phyloP scores from a whole-genome alignment of 1,139 yeast species.

The Meyerozyma sp. region DNA sequence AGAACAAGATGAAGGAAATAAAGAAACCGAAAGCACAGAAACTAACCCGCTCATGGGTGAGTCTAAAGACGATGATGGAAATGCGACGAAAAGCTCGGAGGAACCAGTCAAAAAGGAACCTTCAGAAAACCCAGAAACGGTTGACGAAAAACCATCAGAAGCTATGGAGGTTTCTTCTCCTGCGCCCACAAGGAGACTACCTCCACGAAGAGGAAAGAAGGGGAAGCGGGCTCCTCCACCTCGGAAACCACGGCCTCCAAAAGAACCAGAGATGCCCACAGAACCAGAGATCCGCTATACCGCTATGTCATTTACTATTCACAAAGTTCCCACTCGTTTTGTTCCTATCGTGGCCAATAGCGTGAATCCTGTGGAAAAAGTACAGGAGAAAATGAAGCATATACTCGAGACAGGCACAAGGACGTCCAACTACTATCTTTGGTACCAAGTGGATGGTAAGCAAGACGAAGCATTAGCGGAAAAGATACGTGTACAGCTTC shows the following conservation, averaged over 20 bases:
- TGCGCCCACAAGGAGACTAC: constrained; percentile 14
- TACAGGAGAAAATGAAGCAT: constrained; percentile 55
- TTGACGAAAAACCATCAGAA: constrained; percentile 3
- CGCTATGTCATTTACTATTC: constrained; percentile 59
- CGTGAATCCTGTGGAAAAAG: constrained; percentile 52
- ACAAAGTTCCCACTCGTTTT: constrained; percentile 60
- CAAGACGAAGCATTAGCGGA: constrained; percentile 60
- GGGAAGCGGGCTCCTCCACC: constrained; percentile 17
- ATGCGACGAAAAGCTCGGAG: not conserved
- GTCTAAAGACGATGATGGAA: constrained; percentile 4
- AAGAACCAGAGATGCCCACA: constrained; percentile 21
- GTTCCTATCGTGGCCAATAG: constrained; percentile 69
- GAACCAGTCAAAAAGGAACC: constrained; percentile 1
- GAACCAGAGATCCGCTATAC: constrained; percentile 47
- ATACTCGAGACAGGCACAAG: constrained; percentile 59
- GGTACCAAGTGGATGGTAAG: constrained; percentile 83
- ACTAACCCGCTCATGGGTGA: too few relatives aligned
- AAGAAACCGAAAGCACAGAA: too few relatives aligned
- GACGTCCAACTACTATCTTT: constrained; percentile 57
- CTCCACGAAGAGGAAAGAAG: constrained; percentile 16
- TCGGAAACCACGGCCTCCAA: constrained; percentile 17
- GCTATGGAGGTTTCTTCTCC: constrained; percentile 4
- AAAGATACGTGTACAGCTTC: constrained; percentile 34
- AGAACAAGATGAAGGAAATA: too few relatives aligned
- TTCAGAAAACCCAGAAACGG: constrained; percentile 3